These are phyloP conservation scores for Suhomyces faveliae DNA, from an alignment of 805 yeast species.

Conservation along the genomic window DNA sequence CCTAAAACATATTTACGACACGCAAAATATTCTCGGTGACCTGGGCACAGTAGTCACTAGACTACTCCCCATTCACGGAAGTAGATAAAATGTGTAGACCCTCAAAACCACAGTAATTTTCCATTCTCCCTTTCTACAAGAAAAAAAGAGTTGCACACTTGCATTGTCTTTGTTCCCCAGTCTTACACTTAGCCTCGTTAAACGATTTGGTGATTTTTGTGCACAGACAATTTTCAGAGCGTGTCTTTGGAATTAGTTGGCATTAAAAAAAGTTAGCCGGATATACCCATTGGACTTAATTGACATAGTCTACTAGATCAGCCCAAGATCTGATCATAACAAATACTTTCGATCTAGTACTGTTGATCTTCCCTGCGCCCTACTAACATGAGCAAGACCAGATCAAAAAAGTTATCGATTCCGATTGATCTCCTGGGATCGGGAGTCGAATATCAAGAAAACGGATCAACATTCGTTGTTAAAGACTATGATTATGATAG, in stretches of 20 bases:
- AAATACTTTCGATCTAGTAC: not conserved
- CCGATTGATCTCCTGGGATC: constrained; percentile 5
- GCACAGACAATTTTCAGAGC: constrained; percentile 1
- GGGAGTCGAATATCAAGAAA: not conserved
- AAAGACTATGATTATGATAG: constrained; percentile 16
- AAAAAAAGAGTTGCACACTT: not conserved
- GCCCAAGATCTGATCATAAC: not conserved
- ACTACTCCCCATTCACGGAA: not conserved
- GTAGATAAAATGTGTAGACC: not conserved
- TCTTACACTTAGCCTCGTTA: not conserved
- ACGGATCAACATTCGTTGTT: not conserved
- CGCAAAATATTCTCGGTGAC: not conserved
- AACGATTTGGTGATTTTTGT: constrained; percentile 2
- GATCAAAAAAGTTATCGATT: constrained; percentile 1
- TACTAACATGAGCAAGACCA: constrained; percentile 1
- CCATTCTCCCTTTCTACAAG: not conserved
- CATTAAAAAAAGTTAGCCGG: not conserved
- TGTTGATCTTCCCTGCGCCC: not conserved
- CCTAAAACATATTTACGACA: not conserved
- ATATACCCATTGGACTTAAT: not conserved
- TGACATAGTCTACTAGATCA: not conserved
- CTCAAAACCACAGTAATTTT: not conserved
- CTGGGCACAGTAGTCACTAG: not conserved
- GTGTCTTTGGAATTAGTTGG: not conserved
- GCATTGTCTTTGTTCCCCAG: not conserved